phyloP scores from a whole-genome alignment of 1,284 basidiomycete genomes.

The Phylloboletellus chloephorus region DNA sequence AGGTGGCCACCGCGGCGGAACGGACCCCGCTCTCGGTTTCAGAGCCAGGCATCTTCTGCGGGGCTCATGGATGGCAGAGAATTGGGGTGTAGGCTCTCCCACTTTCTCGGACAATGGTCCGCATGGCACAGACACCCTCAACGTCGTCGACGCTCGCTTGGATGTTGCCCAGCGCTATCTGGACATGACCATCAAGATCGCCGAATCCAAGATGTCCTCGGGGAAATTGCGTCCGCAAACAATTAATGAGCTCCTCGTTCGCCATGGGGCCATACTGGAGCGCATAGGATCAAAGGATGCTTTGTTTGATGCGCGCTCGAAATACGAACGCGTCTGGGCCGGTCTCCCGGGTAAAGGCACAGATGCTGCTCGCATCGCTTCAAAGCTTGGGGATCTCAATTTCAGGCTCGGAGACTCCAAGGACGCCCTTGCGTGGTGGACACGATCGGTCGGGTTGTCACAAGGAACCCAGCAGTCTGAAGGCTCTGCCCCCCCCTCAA shows the following conservation, averaged over 20 bases:
- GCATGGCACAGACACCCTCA: conserved; percentile 36
- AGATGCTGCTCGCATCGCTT: conserved; percentile 52
- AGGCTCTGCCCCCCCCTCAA: conserved; percentile 18
- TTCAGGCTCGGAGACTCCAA: conserved; percentile 46
- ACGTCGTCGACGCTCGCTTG: conserved; percentile 48
- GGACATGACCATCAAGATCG: conserved; percentile 45
- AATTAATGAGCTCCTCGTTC: conserved; percentile 52
- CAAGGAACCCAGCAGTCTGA: conserved; percentile 27
- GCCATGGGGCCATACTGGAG: conserved; percentile 64
- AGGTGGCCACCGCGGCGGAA: conserved; percentile 65
- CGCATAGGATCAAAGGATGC: conserved; percentile 56
- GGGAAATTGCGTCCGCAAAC: conserved; percentile 47
- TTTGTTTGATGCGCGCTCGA: conserved; percentile 52
- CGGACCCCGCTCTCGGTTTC: conserved; percentile 65
- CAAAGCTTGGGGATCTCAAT: conserved; percentile 63
- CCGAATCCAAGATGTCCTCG: conserved; percentile 35
- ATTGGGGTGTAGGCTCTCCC: conserved; percentile 60
- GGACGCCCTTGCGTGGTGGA: conserved; percentile 65
- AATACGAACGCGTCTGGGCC: conserved; percentile 63
- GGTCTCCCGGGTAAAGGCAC: conserved; percentile 37
- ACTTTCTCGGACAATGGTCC: conserved; percentile 34
- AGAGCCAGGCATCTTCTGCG: conserved; percentile 63
- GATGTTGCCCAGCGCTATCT: conserved; percentile 54
- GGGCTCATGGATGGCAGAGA: conserved; percentile 71
- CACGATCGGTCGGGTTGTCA: conserved; percentile 46